Evolutionary conservation across 108 stramenopile genomes (phyloP).

Genomic region (Nannochloropsis salina): DNA sequence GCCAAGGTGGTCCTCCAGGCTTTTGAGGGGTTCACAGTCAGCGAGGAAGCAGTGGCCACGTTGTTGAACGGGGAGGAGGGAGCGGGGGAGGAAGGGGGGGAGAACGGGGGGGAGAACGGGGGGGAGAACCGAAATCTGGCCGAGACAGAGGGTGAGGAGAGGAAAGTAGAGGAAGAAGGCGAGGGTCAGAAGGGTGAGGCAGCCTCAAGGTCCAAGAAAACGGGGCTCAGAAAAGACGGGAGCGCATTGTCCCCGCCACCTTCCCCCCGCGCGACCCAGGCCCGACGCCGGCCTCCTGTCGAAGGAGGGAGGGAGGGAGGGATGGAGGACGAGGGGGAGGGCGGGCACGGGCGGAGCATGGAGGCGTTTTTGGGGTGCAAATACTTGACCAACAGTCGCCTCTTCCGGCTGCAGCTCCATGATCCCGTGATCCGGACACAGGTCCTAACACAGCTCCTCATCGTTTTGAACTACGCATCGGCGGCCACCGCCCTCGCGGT

Average conservation of each 20-base stretch:
- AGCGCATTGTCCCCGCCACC: background rate
- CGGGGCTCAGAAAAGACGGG: background rate
- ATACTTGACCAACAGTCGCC: conserved; percentile 53
- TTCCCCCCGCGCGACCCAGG: background rate
- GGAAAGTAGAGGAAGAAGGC: conserved; percentile 19
- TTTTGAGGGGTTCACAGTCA: conserved; percentile 27
- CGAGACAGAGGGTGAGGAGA: conserved; percentile 12
- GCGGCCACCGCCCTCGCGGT: background rate
- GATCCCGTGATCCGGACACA: conserved; percentile 49
- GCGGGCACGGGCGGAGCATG: no score
- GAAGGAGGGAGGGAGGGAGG: background rate
- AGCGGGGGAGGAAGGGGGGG: conserved; percentile 2
- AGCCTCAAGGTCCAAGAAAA: conserved; percentile 52
- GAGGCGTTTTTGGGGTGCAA: conserved; percentile 45
- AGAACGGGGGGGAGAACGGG: background rate
- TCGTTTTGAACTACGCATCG: conserved; percentile 5
- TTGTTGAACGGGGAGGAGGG: background rate
- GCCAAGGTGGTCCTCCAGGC: conserved; percentile 28
- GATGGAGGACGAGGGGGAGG: conserved; percentile 25
- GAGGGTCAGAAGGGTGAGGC: background rate
- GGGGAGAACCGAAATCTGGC: background rate
- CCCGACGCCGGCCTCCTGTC: background rate
- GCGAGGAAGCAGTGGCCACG: conserved; percentile 24
- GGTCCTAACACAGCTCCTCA: conserved; percentile 28
- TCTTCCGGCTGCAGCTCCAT: conserved; percentile 51